phyloP scores from a whole-genome alignment of 352 stramenopile species.

The Globisporangium recalcitrans region DNA sequence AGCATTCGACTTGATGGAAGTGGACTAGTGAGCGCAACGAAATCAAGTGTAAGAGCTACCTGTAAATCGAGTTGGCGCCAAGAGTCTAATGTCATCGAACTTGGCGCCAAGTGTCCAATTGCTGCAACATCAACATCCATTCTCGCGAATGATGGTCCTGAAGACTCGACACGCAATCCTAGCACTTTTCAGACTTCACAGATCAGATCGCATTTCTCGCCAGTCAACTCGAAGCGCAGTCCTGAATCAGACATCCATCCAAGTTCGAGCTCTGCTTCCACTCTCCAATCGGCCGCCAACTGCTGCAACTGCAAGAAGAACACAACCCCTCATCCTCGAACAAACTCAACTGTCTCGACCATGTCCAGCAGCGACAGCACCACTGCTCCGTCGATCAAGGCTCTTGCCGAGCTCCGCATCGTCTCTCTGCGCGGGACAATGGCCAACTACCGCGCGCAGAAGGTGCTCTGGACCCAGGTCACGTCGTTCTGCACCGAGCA shows the following conservation, averaged over 20 bases:
- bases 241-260: background rate
- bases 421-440: conserved; percentile 32
- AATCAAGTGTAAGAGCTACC: too few species aligned
- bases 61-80: too few species aligned
- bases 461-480: conserved; percentile 30
- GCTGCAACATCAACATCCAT: too few species aligned
- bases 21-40: too few species aligned
- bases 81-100: too few species aligned
- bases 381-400: conserved; percentile 21
- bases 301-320: background rate
- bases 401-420: conserved; percentile 26
- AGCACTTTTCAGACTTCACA: too few species aligned
- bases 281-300: background rate
- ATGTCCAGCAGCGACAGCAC: background rate
- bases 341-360: background rate
- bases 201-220: too few species aligned
- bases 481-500: conserved; percentile 23
- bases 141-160: too few species aligned
- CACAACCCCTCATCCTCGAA: background rate
- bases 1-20: too few species aligned
- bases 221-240: background rate
- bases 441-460: conserved; percentile 42
- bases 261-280: background rate
- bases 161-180: too few species aligned
- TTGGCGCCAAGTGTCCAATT: too few species aligned